Base-by-base conservation (phyloP, 345 rosid genomes). In the Physaria fendleri region DNA sequence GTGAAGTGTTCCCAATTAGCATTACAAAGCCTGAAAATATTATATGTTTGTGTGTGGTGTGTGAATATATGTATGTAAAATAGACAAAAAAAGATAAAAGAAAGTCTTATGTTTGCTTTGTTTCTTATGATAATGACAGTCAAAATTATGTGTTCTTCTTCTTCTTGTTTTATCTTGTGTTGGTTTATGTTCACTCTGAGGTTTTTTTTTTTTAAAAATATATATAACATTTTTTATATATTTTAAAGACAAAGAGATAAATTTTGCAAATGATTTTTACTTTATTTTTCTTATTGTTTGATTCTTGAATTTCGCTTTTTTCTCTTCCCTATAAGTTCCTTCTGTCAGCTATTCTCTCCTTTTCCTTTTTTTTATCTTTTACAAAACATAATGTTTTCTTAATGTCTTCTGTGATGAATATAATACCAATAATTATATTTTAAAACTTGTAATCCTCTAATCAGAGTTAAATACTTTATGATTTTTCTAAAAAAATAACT, bases 101-200 rank as follows among this genome's bases (percentile, higher is more conserved):
- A 24, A 69, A 37, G 50, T 54, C 62, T 61, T 68, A 40, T 33
- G 71, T 39, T 66, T 57, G 58, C 11, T 40, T 12, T 68, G 73
- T 61, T 69, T 57, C 68, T 69, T 44, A 37, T 61, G 56, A 69
- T 61, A 68, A 69, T 61, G 73, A 69, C 73, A 61, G 62, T 69
- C 43, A 53, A 68, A 52, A 69, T 69, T 45, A 53, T 61, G 16
- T 68, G 25, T 37, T 59, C 54, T 43, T 35, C 49, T 61, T 60
- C 48, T 61, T 60, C 11, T 52, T 60, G 61, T 25, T 51, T 68
- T 59, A 51, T 24, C 16, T 15, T 46, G 5, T 65, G 62, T 55
- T 54, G 44, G 52, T 48, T 66, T 21, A 38, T 50, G 44, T 56
- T 57, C 51, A 24, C 49, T 67, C 6, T 67, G 16, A 5, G 16